Base-by-base conservation (phyloP, 2,329 filamentous ascomycete species). In the Davidsoniella neocaledoniae region DNA sequence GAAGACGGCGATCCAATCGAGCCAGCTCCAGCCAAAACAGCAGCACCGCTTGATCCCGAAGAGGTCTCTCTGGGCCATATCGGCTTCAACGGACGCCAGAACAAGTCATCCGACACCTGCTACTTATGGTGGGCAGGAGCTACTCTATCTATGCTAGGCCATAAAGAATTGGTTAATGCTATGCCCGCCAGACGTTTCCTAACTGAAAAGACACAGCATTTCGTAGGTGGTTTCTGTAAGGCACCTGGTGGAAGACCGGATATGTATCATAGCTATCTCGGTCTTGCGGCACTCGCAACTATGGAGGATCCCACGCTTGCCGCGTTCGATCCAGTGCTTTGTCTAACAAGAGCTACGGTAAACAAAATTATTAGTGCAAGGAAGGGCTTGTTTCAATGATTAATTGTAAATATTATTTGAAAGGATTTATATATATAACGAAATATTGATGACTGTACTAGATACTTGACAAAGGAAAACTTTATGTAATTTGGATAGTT, bases 21-120 rank as follows among this genome's bases (percentile, higher is more conserved):
- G 16, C 23, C 38, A 3, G 39, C 38, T 4, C 43, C 51, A 16
- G 17, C 51, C 3, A 51, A 54, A 23, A 48, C 39, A 9, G 51
- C 47, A 4, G 43, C 49, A 3, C 26, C 51, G 5, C 25, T 36
- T 5, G 39, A 49, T 21, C 16, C 37, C n/a, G 51, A 53, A n/a
- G 29, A 25, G 14, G 55, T 16, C 2, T n/a, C 23, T 9, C 33
- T 29, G 19, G 63, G 67, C 8, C 74, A 73, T 58, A 73, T 86
- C 1, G 91, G 88, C 8, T 87, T 93, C 66, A 94, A 93, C 59
- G 91, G 91, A 23, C 79, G 91, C 46, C 79, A 77, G 61, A 95
- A 94, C 67, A 98, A 98, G 64, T 73, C 81, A 44, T 83, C 85
- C 8, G 91, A 98, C 64, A 96, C 91, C 0, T 98, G 91, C 66